These are phyloP conservation scores for Fusarium verticillioides DNA, from an alignment of 2,329 filamentous ascomycete species.

Conservation along the genomic window DNA sequence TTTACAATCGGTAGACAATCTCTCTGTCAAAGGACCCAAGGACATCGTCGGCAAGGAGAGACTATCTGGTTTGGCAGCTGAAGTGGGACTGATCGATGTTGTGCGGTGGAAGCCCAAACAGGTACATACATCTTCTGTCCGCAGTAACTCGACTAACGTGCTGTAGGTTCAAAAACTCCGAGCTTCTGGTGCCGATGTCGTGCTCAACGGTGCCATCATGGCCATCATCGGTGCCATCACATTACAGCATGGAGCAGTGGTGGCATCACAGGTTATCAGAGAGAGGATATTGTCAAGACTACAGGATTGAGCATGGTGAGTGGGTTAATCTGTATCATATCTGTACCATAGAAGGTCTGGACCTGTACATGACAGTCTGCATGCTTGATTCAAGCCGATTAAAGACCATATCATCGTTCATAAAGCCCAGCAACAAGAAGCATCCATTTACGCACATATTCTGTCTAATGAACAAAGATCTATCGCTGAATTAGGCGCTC, in stretches of 20 bases:
- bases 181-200: conserved; percentile 77
- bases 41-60: conserved; percentile 72
- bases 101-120: conserved; percentile 89
- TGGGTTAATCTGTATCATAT: conserved; percentile 46
- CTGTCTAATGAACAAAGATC: background rate
- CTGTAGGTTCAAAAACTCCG: conserved; percentile 71
- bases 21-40: conserved; percentile 69
- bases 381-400: too few relatives aligned
- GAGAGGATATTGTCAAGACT: conserved; percentile 74
- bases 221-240: conserved; percentile 89
- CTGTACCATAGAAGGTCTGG: conserved; percentile 44
- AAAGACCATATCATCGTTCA: background rate
- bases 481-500: background rate
- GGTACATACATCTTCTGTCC: conserved; percentile 60
- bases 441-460: too few relatives aligned
- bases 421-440: background rate
- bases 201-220: conserved; percentile 82
- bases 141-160: background rate
- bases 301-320: conserved; percentile 31
- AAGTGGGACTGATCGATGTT: conserved; percentile 78
- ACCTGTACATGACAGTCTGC: conserved; percentile 38
- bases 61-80: conserved; percentile 73
- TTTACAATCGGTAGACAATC: conserved; percentile 77
- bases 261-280: conserved; percentile 78
- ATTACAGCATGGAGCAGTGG: conserved; percentile 84